A percentile compares a stretch with the other conserved stretches of the same genome.
These are phyloP conservation scores for Fusarium gaditjirri DNA, from an alignment of 2,329 filamentous ascomycete species.

Conservation along the genomic window DNA sequence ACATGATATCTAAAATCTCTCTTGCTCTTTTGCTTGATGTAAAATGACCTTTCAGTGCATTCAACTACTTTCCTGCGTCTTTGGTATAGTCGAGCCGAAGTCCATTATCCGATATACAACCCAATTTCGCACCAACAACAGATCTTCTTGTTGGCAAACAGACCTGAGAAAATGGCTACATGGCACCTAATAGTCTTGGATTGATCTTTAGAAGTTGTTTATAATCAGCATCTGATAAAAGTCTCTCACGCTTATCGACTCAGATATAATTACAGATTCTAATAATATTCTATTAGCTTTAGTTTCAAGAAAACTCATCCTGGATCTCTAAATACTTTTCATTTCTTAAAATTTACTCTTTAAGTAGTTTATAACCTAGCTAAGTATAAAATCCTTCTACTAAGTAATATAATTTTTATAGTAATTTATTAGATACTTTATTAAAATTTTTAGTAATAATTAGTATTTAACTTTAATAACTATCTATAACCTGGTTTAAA, in stretches of 20 bases:
- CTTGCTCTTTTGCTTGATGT: accelerated
- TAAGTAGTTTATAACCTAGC: accelerated
- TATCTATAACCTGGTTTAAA: accelerated
- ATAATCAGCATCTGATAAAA: accelerated
- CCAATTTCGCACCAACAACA: background rate
- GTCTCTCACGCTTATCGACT: too few relatives aligned
- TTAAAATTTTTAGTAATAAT: accelerated
- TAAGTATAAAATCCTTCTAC: background rate
- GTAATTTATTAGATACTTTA: background rate
- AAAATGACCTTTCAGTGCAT: too few relatives aligned
- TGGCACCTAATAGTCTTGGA: accelerated
- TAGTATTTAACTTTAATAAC: background rate
- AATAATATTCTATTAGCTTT: accelerated
- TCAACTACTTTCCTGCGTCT: background rate
- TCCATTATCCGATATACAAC: accelerated
- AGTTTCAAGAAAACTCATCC: accelerated
- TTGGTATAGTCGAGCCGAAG: background rate
- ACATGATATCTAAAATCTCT: background rate
- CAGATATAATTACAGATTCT: accelerated
- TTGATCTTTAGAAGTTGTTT: too few relatives aligned
- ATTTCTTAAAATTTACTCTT: accelerated
- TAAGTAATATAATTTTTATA: accelerated
- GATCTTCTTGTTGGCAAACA: accelerated
- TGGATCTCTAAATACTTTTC: accelerated
- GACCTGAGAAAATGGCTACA: accelerated